Percentiles rank a stretch among this genome's conserved stretches.
phyloP scores from a whole-genome alignment of 2,329 filamentous ascomycete genomes.

The Neofusicoccum laricinum region DNA sequence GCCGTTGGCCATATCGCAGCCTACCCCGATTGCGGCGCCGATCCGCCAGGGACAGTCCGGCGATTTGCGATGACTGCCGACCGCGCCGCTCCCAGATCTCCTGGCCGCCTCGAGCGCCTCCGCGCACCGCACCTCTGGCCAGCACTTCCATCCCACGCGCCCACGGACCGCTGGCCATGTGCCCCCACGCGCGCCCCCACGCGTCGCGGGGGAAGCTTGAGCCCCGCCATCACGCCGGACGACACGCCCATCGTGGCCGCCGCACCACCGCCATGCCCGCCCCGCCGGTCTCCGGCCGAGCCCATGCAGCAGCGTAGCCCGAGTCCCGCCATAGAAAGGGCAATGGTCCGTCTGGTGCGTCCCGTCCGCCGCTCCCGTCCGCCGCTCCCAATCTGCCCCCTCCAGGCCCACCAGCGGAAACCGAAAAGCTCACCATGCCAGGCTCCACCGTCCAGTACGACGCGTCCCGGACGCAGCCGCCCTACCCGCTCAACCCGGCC shows the following conservation, averaged over 20 bases:
- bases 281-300: no score
- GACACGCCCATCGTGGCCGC: neutral
- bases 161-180: constrained; percentile 28
- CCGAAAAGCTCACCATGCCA: neutral
- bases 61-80: constrained; percentile 1
- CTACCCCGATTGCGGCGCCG: constrained; percentile 5
- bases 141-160: constrained; percentile 8
- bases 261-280: neutral
- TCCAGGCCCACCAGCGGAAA: no score
- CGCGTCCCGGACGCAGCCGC: neutral
- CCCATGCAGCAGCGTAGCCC: no score
- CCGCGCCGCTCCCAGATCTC: neutral
- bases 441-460: neutral
- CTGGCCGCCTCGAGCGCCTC: neutral
- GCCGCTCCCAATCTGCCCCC: neutral
- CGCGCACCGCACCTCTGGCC: neutral
- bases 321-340: neutral
- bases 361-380: neutral
- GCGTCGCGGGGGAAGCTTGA: constrained; percentile 3
- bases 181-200: constrained; percentile 23
- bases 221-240: neutral
- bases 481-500: constrained; percentile 11
- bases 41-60: neutral
- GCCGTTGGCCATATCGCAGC: constrained; percentile 10
- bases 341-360: no score